phyloP scores from a whole-genome alignment of 1,284 basidiomycete species.

The Schizophyllum amplum region DNA sequence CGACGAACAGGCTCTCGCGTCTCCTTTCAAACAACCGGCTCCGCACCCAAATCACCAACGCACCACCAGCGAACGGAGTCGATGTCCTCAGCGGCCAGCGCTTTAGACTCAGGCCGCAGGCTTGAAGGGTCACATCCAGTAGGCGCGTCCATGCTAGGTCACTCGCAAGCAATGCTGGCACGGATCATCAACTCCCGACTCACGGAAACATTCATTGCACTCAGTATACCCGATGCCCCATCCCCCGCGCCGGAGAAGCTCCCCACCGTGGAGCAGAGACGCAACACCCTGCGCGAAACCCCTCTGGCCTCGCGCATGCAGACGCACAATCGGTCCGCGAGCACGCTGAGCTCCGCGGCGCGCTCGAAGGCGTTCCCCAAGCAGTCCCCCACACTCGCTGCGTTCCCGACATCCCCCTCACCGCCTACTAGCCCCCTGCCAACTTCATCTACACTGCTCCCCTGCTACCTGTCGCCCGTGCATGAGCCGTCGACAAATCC shows the following conservation, averaged over 20 bases:
- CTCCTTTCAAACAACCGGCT: conserved; percentile 20
- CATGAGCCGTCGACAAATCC: conserved; percentile 75
- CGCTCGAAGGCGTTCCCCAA: not conserved
- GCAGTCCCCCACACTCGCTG: not conserved
- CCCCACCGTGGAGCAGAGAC: conserved; percentile 12
- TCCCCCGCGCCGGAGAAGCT: conserved; percentile 6
- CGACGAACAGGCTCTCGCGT: conserved; percentile 30
- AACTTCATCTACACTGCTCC: conserved; percentile 21
- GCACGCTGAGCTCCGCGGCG: not conserved
- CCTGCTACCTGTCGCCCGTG: conserved; percentile 63
- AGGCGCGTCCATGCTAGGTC: conserved; percentile 33
- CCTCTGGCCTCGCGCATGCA: conserved; percentile 9
- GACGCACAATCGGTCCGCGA: conserved; percentile 10
- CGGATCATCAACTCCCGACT: conserved; percentile 63
- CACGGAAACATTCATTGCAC: conserved; percentile 70
- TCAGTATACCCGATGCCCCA: conserved; percentile 29
- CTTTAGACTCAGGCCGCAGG: conserved; percentile 14
- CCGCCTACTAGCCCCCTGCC: conserved; percentile 4
- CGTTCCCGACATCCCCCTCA: conserved; percentile 13
- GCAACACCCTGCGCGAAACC: conserved; percentile 5
- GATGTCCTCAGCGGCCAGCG: not conserved
- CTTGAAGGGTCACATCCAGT: conserved; percentile 31
- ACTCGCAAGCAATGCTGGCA: conserved; percentile 61
- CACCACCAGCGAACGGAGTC: conserved; percentile 18
- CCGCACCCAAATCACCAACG: conserved; percentile 20